Evolutionary conservation across 257 asterid species (phyloP), one percentile per base, ranked within the genome.

Genomic region (Solanum rostratum): DNA sequence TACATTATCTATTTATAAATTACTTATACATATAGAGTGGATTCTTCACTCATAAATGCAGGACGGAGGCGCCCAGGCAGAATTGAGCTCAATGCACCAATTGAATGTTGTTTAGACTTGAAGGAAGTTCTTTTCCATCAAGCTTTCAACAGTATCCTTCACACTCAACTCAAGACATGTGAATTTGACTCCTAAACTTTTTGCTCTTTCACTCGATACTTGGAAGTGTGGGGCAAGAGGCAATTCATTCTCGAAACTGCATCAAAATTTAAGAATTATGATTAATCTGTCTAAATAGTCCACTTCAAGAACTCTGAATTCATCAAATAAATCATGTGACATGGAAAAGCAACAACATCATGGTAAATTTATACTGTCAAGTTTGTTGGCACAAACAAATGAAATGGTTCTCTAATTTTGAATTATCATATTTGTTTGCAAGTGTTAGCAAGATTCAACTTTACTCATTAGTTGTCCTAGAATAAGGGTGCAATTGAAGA

Each of bases 141-240:
- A 86, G 82, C 89, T 88, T 69, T 87, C 88, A 52, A 84, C 86
- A 41, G 87, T 82, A 85, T 89, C 90, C 84, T 83, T 88, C 12
- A 91, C 85, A 71, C 85, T 91, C 10, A 84, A 86, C 63, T 92
- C 94, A 62, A 91, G 88, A 41, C 83, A 83, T 6, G 82, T 90
- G 86, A 83, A 90, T 33, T 63, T 81, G 16, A 92, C 3, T 19
- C 92, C 93, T 86, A 89, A 80, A 55, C 88, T 14, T 83, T 88
- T 86, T 41, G 89, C 90, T 83, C 79, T 85, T 45, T 91, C 92
- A 24, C 60, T 83, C 3, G 95, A 92, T 55, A 91, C 86, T 45
- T 83, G 84, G 83, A 86, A 87, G 50, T 82, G 57, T 14, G 85
- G 86, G 15, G 29, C 20, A 2, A 39, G 22, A n/a, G 60, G 37